Evolutionary conservation across 805 yeast genomes (phyloP).

Genomic region (Candida alai): DNA sequence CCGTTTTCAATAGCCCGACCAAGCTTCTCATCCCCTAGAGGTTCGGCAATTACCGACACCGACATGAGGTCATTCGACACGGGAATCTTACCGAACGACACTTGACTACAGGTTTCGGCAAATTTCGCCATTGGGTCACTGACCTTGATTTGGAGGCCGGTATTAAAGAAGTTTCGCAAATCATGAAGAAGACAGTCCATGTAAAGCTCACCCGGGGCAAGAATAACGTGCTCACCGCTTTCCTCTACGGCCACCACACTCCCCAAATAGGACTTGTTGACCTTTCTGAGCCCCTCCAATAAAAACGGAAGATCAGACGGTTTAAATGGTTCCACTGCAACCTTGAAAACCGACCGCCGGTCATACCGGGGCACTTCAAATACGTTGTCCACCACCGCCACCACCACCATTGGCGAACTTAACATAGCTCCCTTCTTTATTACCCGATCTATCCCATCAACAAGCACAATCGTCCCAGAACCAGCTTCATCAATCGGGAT

Average conservation of each 20-base stretch:
- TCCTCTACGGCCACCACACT: slow-evolving; percentile 73
- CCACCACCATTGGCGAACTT: slow-evolving; percentile 13
- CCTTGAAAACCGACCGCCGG: slow-evolving; percentile 61
- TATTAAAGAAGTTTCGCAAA: slow-evolving; percentile 56
- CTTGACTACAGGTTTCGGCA: slow-evolving; percentile 67
- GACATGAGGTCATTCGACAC: slow-evolving; percentile 54
- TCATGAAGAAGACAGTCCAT: slow-evolving; percentile 82
- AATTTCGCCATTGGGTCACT: slow-evolving; percentile 83
- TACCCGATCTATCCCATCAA: slow-evolving; percentile 58
- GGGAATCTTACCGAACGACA: slow-evolving; percentile 61
- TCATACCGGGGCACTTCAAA: slow-evolving; percentile 44
- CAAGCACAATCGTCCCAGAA: slow-evolving; percentile 65
- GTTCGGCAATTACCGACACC: slow-evolving; percentile 75
- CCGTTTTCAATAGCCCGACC: slow-evolving; percentile 54
- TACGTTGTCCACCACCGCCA: slow-evolving; percentile 14
- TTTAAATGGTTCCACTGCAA: slow-evolving; percentile 76
- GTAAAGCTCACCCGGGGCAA: slow-evolving; percentile 85
- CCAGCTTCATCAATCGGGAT: slow-evolving; percentile 49
- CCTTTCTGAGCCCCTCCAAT: slow-evolving; percentile 61
- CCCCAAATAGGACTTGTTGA: slow-evolving; percentile 63
- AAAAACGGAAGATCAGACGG: slow-evolving; percentile 78
- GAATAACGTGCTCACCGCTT: slow-evolving; percentile 78
- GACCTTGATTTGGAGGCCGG: slow-evolving; percentile 66
- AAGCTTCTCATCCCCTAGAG: slow-evolving; percentile 51
- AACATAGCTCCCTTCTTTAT: slow-evolving; percentile 63